Percentiles rank a stretch among this genome's conserved stretches.
Evolutionary conservation across 306 rosid species (phyloP).

Genomic region (Vicia faba): DNA sequence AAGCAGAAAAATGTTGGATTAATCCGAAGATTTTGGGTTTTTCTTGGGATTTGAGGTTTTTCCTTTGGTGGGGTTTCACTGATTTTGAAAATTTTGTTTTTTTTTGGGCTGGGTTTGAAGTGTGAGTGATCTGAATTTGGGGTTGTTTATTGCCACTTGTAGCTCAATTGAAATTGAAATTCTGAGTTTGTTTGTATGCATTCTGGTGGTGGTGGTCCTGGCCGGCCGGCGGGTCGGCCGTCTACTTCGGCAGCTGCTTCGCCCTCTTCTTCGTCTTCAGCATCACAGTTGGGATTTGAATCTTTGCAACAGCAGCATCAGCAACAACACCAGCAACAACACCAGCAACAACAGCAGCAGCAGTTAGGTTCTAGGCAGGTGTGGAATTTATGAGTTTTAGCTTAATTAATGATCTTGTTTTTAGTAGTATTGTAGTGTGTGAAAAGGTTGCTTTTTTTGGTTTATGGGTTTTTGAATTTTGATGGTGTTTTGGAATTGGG

Average conservation of each 20-base stretch:
- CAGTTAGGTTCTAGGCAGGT: conserved; percentile 93
- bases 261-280: conserved; percentile 91
- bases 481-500: conserved; percentile 33
- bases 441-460: not conserved
- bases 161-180: conserved; percentile 31
- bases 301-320: conserved; percentile 71
- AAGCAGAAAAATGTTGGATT: conserved; percentile 43
- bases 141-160: conserved; percentile 20
- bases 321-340: conserved; percentile 70
- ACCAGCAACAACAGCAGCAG: conserved; percentile 68
- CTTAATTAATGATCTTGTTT: conserved; percentile 17
- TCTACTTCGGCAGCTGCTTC: conserved; percentile 87
- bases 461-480: conserved; percentile 33
- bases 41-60: conserved; percentile 51
- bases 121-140: conserved; percentile 47
- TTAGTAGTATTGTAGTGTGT: conserved; percentile 2
- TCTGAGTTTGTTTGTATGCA: conserved; percentile 70
- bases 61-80: conserved; percentile 38
- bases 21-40: conserved; percentile 34
- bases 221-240: conserved; percentile 82
- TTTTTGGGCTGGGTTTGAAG: not conserved
- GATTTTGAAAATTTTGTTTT: not conserved
- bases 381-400: conserved; percentile 38
- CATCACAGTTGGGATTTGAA: conserved; percentile 86
- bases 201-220: conserved; percentile 78